Conservation (phyloP, 2,329 filamentous ascomycete genomes). For the Exophiala viscosa region DNA sequence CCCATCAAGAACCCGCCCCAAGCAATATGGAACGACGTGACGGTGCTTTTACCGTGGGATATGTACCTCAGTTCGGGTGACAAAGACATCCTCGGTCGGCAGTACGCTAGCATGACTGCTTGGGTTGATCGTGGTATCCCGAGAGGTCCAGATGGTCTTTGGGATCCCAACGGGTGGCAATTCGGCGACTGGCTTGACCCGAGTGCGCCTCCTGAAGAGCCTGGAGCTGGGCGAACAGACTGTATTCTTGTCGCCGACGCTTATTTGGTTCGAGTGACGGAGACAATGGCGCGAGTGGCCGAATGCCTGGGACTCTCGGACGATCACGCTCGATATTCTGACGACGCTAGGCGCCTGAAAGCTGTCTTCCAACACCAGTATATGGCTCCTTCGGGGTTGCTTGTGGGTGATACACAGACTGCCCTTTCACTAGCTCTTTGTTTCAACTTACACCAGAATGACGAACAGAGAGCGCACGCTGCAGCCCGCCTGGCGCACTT, state of each 20-base stretch:
- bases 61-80: slow-evolving; percentile 37
- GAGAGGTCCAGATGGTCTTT: slow-evolving; percentile 35
- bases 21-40: slow-evolving; percentile 41
- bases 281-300: slow-evolving; percentile 32
- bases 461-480: slow-evolving; percentile 14
- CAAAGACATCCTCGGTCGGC: slow-evolving; percentile 33
- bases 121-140: slow-evolving; percentile 37
- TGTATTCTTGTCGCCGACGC: slow-evolving; percentile 38
- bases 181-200: slow-evolving; percentile 44
- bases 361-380: slow-evolving; percentile 33
- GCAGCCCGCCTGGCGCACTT: slow-evolving; percentile 29
- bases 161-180: slow-evolving; percentile 36
- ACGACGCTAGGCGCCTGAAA: slow-evolving; percentile 25
- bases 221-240: slow-evolving; percentile 35
- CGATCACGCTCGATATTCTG: slow-evolving; percentile 27
- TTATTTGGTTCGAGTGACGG: slow-evolving; percentile 37
- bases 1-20: slow-evolving; percentile 23
- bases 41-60: slow-evolving; percentile 36
- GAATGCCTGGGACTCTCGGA: slow-evolving; percentile 25
- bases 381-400: slow-evolving; percentile 30
- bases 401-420: slow-evolving; percentile 35
- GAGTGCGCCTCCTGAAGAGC: slow-evolving; percentile 34
- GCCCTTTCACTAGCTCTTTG: slow-evolving; percentile 28
- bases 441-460: slow-evolving; percentile 29
- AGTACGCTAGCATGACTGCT: slow-evolving; percentile 36